phyloP scores from a whole-genome alignment of 345 rosid genomes.

The Cardamine resedifolia region DNA sequence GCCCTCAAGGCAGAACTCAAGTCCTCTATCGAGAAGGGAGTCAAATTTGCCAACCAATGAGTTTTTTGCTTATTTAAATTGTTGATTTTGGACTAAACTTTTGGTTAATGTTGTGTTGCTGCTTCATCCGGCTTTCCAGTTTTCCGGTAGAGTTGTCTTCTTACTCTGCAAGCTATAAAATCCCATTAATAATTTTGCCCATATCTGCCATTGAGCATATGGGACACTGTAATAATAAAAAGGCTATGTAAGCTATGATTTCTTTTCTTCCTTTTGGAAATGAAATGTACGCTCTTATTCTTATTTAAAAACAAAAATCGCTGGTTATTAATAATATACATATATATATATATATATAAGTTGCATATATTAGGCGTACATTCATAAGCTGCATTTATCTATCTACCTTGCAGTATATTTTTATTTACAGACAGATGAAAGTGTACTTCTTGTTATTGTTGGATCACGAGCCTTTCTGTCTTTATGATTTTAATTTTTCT shows the following conservation, averaged over 20 bases:
- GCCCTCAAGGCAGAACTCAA: conserved; percentile 67
- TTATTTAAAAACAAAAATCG: not conserved
- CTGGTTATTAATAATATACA: not conserved
- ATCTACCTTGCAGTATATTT: not conserved
- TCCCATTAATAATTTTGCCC: conserved; percentile 23
- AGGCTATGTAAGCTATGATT: not conserved
- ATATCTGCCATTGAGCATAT: conserved; percentile 5
- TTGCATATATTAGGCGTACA: not conserved
- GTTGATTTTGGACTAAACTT: conserved; percentile 7
- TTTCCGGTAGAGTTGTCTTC: conserved; percentile 15
- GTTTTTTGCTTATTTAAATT: not conserved
- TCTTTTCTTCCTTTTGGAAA: not conserved
- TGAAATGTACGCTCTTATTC: not conserved
- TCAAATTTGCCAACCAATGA: conserved; percentile 58
- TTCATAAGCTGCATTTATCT: conserved; percentile 7
- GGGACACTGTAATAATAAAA: not conserved
- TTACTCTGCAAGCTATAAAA: not conserved
- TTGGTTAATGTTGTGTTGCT: not conserved
- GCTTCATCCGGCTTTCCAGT: not conserved
- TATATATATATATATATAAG: not conserved
- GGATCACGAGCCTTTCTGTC: conserved; percentile 43
- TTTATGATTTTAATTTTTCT: conserved; percentile 23
- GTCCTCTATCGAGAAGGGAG: conserved; percentile 75
- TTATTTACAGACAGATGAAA: conserved; percentile 20
- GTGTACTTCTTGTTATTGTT: conserved; percentile 33